Evolutionary conservation across 371 early-diverging fungal genomes (phyloP), one percentile per base, ranked within the genome.

Genomic region (Mucor racemosus): DNA sequence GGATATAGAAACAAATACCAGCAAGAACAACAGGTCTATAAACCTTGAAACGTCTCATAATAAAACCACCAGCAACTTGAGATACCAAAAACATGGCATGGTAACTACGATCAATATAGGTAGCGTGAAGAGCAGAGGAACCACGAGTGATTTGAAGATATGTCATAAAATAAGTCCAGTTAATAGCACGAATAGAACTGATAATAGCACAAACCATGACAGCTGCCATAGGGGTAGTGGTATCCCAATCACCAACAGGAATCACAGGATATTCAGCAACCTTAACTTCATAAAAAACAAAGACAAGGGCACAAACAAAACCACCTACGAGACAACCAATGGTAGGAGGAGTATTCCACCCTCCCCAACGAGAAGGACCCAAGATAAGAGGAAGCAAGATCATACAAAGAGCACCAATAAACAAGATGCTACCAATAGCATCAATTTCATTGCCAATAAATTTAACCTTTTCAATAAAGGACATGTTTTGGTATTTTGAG

Each of bases 1-100:
- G 50, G 6, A 82, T 69, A 53, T 90, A 35, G 7, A 90, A 54
- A 7, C 90, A 91, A 6, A 93, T 71, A 5, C 73, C 91, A 46
- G 84, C 74, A 90, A 91, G 74, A 0, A 76, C 69, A 41, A 91
- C 65, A 57, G 78, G 67, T 44, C 73, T 62, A 65, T 72, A 76
- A 1, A 86, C 77, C 15, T 84, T 84, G 34, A 76, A 74, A 1
- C 69, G 69, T 46, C 67, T 74, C 75, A 82, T 79, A 26, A 79
- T 46, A 34, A 67, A 75, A 9, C 79, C 82, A 10, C 72, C 69
- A 17, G 71, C 34, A 9, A 82, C 41, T 54, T 79, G 74, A 0
- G 73, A 59, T 4, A 82, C 4, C 1, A 72, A 60, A 62, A 69
- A 82, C 8, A 72, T 69, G 14, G 74, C 75, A 53, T 76, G 65